Conservation (phyloP, 2,329 filamentous ascomycete genomes). For the Botrytis pseudocinerea region DNA sequence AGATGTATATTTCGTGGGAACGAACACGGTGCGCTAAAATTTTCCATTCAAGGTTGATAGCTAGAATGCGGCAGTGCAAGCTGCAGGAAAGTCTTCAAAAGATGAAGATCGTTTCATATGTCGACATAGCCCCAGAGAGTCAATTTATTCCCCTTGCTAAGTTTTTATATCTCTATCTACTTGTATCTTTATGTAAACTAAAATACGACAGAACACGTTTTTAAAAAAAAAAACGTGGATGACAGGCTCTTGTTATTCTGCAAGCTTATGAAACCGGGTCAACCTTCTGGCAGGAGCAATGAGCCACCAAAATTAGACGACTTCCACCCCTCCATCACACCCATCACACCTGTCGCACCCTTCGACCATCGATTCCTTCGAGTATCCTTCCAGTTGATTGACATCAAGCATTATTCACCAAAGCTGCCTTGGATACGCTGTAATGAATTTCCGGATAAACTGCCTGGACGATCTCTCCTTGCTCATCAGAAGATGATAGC, state of each 20-base stretch:
- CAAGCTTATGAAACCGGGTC: conserved; percentile 10
- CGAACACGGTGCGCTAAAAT: background rate
- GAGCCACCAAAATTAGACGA: background rate
- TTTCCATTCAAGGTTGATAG: background rate
- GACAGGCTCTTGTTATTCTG: conserved; percentile 6
- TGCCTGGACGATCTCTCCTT: background rate
- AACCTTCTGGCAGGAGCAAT: background rate
- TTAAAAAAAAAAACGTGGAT: conserved; percentile 19
- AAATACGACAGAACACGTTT: background rate
- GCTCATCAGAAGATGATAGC: background rate
- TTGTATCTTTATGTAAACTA: background rate
- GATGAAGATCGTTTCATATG: conserved; percentile 6
- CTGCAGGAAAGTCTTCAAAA: background rate
- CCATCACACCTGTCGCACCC: background rate
- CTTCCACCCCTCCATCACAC: background rate
- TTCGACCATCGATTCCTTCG: background rate
- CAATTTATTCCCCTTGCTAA: background rate
- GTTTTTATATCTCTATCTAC: background rate
- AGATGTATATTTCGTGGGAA: background rate
- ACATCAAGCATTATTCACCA: background rate
- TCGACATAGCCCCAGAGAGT: background rate
- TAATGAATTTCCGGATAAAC: background rate
- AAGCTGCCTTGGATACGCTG: background rate
- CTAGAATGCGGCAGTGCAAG: background rate
- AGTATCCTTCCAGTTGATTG: conserved; percentile 1